Evolutionary conservation across 2,329 filamentous ascomycete species (phyloP).

Genomic region (Tricladium varicosporioides): DNA sequence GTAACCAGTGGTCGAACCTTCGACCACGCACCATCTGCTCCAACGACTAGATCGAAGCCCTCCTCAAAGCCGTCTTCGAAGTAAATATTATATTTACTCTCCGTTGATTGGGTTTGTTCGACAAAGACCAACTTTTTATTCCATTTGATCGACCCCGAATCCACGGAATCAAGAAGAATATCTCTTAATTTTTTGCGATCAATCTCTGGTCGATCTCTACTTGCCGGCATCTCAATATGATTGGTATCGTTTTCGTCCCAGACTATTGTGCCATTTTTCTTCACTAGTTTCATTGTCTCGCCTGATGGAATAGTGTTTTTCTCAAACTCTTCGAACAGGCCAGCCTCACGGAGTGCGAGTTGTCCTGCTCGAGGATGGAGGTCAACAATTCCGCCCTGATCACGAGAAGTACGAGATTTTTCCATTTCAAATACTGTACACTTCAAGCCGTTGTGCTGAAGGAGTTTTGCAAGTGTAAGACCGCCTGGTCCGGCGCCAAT

Average conservation of each 20-base stretch:
- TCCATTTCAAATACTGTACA: constrained; percentile 24
- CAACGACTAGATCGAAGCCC: constrained; percentile 39
- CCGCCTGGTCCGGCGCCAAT: constrained; percentile 21
- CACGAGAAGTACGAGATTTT: background rate
- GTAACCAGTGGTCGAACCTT: constrained; percentile 36
- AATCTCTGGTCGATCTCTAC: constrained; percentile 11
- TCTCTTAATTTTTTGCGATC: background rate
- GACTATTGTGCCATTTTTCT: constrained; percentile 37
- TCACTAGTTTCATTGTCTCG: constrained; percentile 37
- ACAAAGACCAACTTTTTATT: background rate
- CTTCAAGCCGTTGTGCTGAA: background rate
- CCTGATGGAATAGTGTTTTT: constrained; percentile 29
- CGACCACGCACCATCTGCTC: constrained; percentile 42
- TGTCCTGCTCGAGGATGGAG: constrained; percentile 47
- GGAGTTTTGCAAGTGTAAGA: constrained; percentile 15
- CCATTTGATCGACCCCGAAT: background rate
- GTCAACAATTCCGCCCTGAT: constrained; percentile 44
- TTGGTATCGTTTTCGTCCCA: constrained; percentile 1
- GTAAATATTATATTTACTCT: constrained; percentile 16
- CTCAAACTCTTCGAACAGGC: constrained; percentile 43
- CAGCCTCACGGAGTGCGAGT: constrained; percentile 43
- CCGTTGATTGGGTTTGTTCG: background rate
- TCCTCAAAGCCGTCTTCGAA: constrained; percentile 14
- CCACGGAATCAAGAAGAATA: background rate
- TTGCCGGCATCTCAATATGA: background rate